phyloP scores from a whole-genome alignment of 2,329 filamentous ascomycete species.

The Scytalidium lignicola region DNA sequence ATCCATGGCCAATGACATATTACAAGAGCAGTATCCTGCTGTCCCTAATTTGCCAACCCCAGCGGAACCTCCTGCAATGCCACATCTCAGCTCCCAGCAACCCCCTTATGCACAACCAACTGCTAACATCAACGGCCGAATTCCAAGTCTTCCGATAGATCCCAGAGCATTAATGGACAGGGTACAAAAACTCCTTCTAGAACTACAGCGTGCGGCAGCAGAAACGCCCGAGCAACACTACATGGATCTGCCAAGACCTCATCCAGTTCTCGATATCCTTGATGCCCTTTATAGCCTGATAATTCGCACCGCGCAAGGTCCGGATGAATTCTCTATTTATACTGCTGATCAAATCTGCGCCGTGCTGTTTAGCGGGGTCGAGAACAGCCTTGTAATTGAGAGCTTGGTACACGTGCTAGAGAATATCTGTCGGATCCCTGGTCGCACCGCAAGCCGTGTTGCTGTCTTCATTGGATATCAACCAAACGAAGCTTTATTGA shows the following conservation, averaged over 20 bases:
- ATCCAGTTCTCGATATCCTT: constrained; percentile 56
- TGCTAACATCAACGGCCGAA: constrained; percentile 46
- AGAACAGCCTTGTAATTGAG: constrained; percentile 52
- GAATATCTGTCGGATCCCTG: constrained; percentile 52
- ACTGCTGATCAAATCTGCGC: constrained; percentile 56
- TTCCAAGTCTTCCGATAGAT: constrained; percentile 40
- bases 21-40: constrained; percentile 56
- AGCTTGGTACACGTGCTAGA: constrained; percentile 58
- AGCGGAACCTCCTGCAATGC: constrained; percentile 51
- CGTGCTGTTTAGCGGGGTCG: constrained; percentile 46
- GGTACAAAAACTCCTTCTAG: constrained; percentile 52
- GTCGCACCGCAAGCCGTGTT: constrained; percentile 48
- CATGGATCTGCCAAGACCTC: constrained; percentile 50
- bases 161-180: constrained; percentile 47
- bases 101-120: constrained; percentile 52
- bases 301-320: constrained; percentile 57
- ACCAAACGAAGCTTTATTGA: constrained; percentile 49
- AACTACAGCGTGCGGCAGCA: constrained; percentile 49
- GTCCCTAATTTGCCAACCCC: constrained; percentile 55
- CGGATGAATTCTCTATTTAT: constrained; percentile 54
- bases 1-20: constrained; percentile 57
- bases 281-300: constrained; percentile 58
- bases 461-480: constrained; percentile 52
- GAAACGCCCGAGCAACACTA: constrained; percentile 56
- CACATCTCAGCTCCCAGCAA: constrained; percentile 45